phyloP scores from a whole-genome alignment of 2,329 filamentous ascomycete species.

The Sphaerulina musiva region DNA sequence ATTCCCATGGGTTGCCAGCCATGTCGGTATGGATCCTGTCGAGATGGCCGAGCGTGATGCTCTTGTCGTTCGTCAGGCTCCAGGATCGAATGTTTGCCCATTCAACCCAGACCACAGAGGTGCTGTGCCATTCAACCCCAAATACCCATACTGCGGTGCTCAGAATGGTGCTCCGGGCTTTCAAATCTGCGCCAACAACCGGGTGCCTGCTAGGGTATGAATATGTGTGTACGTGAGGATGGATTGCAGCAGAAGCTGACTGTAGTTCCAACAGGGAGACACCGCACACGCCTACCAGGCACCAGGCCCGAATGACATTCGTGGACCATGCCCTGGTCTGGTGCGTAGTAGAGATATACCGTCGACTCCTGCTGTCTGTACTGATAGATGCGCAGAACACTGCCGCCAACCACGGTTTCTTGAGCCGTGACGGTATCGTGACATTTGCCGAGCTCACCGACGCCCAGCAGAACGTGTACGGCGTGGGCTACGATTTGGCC shows the following conservation, averaged over 20 bases:
- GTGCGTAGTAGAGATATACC: background rate
- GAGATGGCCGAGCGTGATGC: slow-evolving; percentile 31
- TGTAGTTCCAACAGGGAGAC: slow-evolving; percentile 28
- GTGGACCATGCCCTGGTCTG: slow-evolving; percentile 30
- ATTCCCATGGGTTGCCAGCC: slow-evolving; percentile 37
- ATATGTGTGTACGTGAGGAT: no score
- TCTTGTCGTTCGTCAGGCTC: slow-evolving; percentile 21
- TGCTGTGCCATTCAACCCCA: slow-evolving; percentile 32
- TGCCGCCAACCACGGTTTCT: slow-evolving; percentile 41
- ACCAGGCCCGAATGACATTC: slow-evolving; percentile 37
- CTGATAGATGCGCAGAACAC: slow-evolving; percentile 33
- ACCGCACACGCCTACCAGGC: slow-evolving; percentile 35
- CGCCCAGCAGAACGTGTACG: slow-evolving; percentile 43
- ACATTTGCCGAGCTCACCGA: slow-evolving; percentile 39
- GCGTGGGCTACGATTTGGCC: slow-evolving; percentile 41
- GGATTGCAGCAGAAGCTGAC: no score
- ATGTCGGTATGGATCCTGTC: slow-evolving; percentile 16
- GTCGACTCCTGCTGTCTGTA: slow-evolving; percentile 4
- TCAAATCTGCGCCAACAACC: slow-evolving; percentile 36
- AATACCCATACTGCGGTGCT: slow-evolving; percentile 36
- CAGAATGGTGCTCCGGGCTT: slow-evolving; percentile 38
- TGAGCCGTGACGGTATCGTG: slow-evolving; percentile 40
- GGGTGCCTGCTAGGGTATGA: slow-evolving; percentile 24
- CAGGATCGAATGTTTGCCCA: slow-evolving; percentile 30
- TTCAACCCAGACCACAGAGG: slow-evolving; percentile 38